Conservation (phyloP, 2,329 filamentous ascomycete species). For the Alternaria dauci region DNA sequence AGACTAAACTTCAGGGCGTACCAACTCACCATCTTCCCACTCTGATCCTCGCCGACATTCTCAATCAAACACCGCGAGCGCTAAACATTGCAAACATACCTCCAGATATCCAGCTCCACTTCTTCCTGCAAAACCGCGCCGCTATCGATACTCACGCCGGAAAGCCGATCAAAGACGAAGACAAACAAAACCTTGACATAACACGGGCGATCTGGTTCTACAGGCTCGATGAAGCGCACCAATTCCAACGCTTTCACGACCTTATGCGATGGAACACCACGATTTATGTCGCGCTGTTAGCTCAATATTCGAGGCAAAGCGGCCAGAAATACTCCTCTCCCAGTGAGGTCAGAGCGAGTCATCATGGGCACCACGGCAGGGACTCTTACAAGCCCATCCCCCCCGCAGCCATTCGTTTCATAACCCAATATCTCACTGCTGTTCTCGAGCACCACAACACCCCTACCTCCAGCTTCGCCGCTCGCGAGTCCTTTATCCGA, state of each 20-base stretch:
- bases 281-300: slow-evolving; percentile 29
- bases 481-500: slow-evolving; percentile 26
- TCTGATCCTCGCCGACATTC: slow-evolving; percentile 10
- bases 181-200: too few relatives aligned
- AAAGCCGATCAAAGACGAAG: neutral
- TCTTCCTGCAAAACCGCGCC: slow-evolving; percentile 28
- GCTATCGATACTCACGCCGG: slow-evolving; percentile 11
- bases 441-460: slow-evolving; percentile 34
- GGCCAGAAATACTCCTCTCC: too few relatives aligned
- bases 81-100: slow-evolving; percentile 26
- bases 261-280: slow-evolving; percentile 33
- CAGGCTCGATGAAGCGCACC: slow-evolving; percentile 24
- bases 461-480: slow-evolving; percentile 13
- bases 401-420: slow-evolving; percentile 22
- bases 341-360: neutral
- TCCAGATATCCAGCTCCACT: slow-evolving; percentile 29
- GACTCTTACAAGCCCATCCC: neutral
- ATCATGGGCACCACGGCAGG: neutral
- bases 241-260: slow-evolving; percentile 37
- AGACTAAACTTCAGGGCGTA: too few relatives aligned
- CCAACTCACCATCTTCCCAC: too few relatives aligned
- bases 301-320: neutral
- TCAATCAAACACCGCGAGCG: slow-evolving; percentile 12
- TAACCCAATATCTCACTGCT: slow-evolving; percentile 26
- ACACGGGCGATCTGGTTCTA: slow-evolving; percentile 23